Evolutionary conservation across 352 stramenopile species (phyloP).

Genomic region (Globisporangium iwayamae): DNA sequence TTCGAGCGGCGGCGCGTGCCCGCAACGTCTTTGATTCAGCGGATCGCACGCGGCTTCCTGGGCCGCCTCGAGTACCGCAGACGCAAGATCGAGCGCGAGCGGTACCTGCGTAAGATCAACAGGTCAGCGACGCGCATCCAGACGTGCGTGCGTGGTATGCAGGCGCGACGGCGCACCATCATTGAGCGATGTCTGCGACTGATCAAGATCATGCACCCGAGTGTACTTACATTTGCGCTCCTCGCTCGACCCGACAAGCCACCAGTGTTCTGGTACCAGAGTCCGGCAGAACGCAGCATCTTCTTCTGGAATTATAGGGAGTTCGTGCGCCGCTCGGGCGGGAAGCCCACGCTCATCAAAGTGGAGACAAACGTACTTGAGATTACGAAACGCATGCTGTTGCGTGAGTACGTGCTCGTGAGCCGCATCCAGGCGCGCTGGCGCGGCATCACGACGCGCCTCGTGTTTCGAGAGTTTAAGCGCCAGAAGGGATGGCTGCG

Average conservation of each 20-base stretch:
- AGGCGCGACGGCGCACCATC: conserved; percentile 43
- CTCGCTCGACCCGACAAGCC: conserved; percentile 26
- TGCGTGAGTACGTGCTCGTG: conserved; percentile 57
- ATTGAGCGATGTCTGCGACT: conserved; percentile 69
- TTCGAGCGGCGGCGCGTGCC: conserved; percentile 53
- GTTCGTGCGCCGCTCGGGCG: conserved; percentile 61
- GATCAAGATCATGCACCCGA: conserved; percentile 49
- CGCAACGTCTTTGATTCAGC: conserved; percentile 52
- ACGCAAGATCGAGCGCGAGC: conserved; percentile 40
- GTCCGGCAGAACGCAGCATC: conserved; percentile 46
- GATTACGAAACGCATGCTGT: conserved; percentile 58
- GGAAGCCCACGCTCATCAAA: conserved; percentile 55
- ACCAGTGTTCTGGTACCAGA: conserved; percentile 82
- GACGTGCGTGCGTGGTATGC: conserved; percentile 51
- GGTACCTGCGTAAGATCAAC: conserved; percentile 52
- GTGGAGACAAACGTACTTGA: conserved; percentile 76
- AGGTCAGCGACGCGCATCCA: conserved; percentile 54
- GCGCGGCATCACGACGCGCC: conserved; percentile 53
- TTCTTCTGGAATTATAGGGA: conserved; percentile 79
- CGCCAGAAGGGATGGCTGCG: conserved; percentile 57
- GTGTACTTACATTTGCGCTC: conserved; percentile 45
- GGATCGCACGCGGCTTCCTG: conserved; percentile 61
- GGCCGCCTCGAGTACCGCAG: conserved; percentile 49
- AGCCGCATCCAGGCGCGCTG: conserved; percentile 70
- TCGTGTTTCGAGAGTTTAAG: conserved; percentile 66